A percentile compares a stretch with the other conserved stretches of the same genome.
Evolutionary conservation across 2,329 filamentous ascomycete genomes (phyloP).

Genomic region (Talaromyces sp.): DNA sequence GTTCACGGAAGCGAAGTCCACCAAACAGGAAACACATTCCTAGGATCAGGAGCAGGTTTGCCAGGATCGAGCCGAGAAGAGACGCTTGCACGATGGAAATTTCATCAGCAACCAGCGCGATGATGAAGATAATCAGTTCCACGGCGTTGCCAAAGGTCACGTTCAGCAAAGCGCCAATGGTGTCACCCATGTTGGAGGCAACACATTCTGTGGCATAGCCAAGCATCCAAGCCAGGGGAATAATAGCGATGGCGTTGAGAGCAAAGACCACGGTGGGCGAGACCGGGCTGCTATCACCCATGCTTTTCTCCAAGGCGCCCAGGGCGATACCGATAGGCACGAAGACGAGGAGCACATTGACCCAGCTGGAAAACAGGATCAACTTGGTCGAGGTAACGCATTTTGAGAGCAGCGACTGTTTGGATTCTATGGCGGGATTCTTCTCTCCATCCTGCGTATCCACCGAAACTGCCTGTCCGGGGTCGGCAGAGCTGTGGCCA

Average conservation of each 20-base stretch:
- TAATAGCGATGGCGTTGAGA: slow-evolving; percentile 66
- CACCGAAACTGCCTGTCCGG: slow-evolving; percentile 34
- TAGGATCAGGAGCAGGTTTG: slow-evolving; percentile 77
- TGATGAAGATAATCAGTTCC: slow-evolving; percentile 65
- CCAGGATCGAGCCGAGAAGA: slow-evolving; percentile 75
- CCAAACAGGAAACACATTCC: slow-evolving; percentile 84
- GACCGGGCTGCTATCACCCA: slow-evolving; percentile 22
- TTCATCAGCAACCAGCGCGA: slow-evolving; percentile 69
- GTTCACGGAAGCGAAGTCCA: slow-evolving; percentile 75
- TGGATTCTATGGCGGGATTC: slow-evolving; percentile 47
- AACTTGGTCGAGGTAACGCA: slow-evolving; percentile 50
- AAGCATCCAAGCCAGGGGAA: slow-evolving; percentile 64
- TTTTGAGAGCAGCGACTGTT: slow-evolving; percentile 43
- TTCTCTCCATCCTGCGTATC: slow-evolving; percentile 47
- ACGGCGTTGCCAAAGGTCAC: slow-evolving; percentile 71
- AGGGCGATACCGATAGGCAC: slow-evolving; percentile 26
- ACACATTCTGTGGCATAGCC: slow-evolving; percentile 69
- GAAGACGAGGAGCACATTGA: slow-evolving; percentile 28
- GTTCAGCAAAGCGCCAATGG: slow-evolving; percentile 63
- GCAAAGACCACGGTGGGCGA: slow-evolving; percentile 60
- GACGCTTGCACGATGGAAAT: slow-evolving; percentile 85
- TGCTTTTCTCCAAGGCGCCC: slow-evolving; percentile 17
- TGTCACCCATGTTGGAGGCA: slow-evolving; percentile 63
- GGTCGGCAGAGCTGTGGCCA: neutral
- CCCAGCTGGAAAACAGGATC: slow-evolving; percentile 54